phyloP scores from a whole-genome alignment of 176 grass and related monocot genomes.

The Musa itinerans region DNA sequence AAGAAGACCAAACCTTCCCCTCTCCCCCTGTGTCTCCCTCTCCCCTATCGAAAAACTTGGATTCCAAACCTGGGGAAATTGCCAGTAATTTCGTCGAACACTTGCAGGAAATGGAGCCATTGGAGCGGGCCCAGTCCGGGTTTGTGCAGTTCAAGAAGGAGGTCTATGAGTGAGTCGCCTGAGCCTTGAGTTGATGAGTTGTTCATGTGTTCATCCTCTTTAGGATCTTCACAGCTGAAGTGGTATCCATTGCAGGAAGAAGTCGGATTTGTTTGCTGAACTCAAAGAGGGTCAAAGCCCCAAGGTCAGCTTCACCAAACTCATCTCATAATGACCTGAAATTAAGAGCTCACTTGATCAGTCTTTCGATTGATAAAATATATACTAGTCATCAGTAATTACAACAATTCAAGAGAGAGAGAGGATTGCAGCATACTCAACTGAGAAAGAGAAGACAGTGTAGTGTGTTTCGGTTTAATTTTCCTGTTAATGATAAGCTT shows the following conservation, averaged over 20 bases:
- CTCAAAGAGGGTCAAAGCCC: slow-evolving; percentile 14
- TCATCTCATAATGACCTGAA: no score
- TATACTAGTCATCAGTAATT: not conserved
- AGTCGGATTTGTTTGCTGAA: not conserved
- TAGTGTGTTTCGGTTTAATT: not conserved
- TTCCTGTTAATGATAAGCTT: not conserved
- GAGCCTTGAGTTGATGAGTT: not conserved
- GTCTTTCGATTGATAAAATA: not conserved
- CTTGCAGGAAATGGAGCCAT: not conserved
- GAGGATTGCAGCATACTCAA: not conserved
- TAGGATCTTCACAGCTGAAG: no score
- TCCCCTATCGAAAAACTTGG: no score
- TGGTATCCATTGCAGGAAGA: not conserved
- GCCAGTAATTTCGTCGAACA: no score
- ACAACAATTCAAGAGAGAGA: no score
- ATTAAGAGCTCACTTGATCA: not conserved
- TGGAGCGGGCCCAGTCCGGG: not conserved
- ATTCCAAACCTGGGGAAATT: no score
- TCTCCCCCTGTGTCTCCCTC: no score
- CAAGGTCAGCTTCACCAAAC: not conserved
- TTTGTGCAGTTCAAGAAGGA: slow-evolving; percentile 12
- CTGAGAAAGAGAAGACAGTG: not conserved
- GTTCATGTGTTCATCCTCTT: no score
- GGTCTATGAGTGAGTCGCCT: not conserved
- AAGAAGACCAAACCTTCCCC: no score